Conservation (phyloP, 257 asterid genomes). For the Rehmannia glutinosa region DNA sequence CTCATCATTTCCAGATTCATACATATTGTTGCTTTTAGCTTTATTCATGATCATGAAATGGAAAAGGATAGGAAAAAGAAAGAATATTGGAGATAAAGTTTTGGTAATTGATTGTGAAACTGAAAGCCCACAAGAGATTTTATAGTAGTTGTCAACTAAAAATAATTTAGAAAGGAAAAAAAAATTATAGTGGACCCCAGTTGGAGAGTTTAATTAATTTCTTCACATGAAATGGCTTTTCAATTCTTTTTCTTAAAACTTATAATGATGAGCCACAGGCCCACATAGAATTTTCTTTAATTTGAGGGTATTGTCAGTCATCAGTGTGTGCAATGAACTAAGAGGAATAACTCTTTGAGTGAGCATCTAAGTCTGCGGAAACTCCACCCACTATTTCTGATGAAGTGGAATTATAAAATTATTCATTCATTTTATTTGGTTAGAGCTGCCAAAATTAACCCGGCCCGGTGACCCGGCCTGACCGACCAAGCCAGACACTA, state of each 20-base stretch:
- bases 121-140: constrained; percentile 19
- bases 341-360: constrained; percentile 30
- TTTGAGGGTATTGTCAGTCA: background rate
- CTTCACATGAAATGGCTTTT: constrained; percentile 10
- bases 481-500: too few species aligned
- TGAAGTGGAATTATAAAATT: background rate
- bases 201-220: constrained; percentile 8
- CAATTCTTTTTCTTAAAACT: background rate
- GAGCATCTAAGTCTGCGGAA: constrained; percentile 34
- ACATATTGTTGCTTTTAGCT: background rate
- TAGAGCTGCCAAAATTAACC: too few species aligned
- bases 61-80: background rate
- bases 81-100: background rate
- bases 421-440: too few species aligned
- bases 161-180: background rate
- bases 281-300: constrained; percentile 31
- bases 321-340: constrained; percentile 11
- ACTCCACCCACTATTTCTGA: constrained; percentile 19
- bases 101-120: constrained; percentile 15
- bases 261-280: constrained; percentile 6
- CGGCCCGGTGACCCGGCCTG: too few species aligned
- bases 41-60: constrained; percentile 24
- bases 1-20: constrained; percentile 34
- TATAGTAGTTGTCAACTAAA: constrained; percentile 34
- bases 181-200: constrained; percentile 14